These are phyloP conservation scores for Durio zibethinus DNA, from an alignment of 345 rosid species.

Conservation along the genomic window DNA sequence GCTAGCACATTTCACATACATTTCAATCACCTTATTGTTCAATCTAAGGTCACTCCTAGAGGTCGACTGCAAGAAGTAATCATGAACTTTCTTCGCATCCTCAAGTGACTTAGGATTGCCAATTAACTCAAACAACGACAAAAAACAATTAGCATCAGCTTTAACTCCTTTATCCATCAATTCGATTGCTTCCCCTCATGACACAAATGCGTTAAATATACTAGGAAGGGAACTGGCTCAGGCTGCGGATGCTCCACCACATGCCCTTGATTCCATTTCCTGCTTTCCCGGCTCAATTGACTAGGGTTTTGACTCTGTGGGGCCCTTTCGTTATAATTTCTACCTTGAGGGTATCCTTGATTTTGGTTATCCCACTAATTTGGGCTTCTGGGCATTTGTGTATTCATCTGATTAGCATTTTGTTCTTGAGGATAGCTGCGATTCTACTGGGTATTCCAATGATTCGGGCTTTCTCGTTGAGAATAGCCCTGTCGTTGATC, in stretches of 20 bases:
- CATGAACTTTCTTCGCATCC: constrained; percentile 74
- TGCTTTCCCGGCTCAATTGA: constrained; percentile 29
- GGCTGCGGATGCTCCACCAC: constrained; percentile 5
- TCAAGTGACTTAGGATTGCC: constrained; percentile 43
- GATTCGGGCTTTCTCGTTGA: constrained; percentile 32
- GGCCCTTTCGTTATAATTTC: constrained; percentile 26
- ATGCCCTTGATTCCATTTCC: constrained; percentile 16
- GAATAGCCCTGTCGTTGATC: constrained; percentile 21
- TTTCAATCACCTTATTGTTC: constrained; percentile 55
- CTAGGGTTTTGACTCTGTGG: constrained; percentile 25
- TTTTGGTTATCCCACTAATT: constrained; percentile 39
- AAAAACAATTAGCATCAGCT: constrained; percentile 51
- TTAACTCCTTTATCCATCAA: constrained; percentile 62
- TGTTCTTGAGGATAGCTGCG: constrained; percentile 4
- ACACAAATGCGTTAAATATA: constrained; percentile 44
- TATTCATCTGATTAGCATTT: constrained; percentile 19
- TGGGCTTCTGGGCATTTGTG: constrained; percentile 27
- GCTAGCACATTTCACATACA: constrained; percentile 57
- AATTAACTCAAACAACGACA: constrained; percentile 45
- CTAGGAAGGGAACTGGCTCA: constrained; percentile 24
- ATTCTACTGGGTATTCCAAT: constrained; percentile 21
- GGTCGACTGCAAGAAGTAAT: constrained; percentile 55
- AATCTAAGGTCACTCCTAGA: constrained; percentile 50
- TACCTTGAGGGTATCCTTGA: constrained; percentile 29
- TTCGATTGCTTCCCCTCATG: constrained; percentile 56